Evolutionary conservation across 106 monocot genomes (phyloP).

Genomic region (Alisma plantagoaquatica): DNA sequence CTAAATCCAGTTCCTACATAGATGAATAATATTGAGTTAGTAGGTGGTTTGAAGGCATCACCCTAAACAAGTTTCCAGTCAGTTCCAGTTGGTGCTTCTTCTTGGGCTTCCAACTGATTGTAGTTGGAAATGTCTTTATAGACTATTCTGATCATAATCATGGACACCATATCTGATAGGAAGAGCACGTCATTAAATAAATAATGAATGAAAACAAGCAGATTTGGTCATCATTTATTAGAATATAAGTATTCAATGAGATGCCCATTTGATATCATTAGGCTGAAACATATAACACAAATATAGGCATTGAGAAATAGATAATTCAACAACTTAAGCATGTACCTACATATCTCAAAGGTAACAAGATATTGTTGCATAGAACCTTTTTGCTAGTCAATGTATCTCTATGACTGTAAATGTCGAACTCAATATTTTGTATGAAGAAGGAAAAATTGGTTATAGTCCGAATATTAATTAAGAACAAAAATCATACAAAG

Average conservation of each 20-base stretch:
- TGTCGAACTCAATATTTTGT: too few species aligned
- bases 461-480: too few species aligned
- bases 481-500: too few species aligned
- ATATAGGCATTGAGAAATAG: too few species aligned
- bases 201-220: conserved; percentile 72
- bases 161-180: conserved; percentile 68
- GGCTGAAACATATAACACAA: too few species aligned
- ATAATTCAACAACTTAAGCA: too few species aligned
- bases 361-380: too few species aligned
- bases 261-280: conserved; percentile 67
- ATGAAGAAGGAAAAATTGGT: too few species aligned
- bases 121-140: conserved; percentile 62
- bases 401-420: too few species aligned
- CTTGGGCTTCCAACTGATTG: conserved; percentile 62
- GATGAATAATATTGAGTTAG: conserved; percentile 40
- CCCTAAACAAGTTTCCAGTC: conserved; percentile 72
- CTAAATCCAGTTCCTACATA: conserved; percentile 64
- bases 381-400: too few species aligned
- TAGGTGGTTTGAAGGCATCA: conserved; percentile 49
- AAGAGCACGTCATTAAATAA: conserved; percentile 65
- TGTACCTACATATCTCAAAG: too few species aligned
- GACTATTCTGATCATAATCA: conserved; percentile 67
- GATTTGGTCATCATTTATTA: conserved; percentile 65
- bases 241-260: conserved; percentile 65
- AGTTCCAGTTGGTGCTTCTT: conserved; percentile 72